Base-by-base conservation (phyloP, 495 filamentous ascomycete species). In the Patellaria atrata region DNA sequence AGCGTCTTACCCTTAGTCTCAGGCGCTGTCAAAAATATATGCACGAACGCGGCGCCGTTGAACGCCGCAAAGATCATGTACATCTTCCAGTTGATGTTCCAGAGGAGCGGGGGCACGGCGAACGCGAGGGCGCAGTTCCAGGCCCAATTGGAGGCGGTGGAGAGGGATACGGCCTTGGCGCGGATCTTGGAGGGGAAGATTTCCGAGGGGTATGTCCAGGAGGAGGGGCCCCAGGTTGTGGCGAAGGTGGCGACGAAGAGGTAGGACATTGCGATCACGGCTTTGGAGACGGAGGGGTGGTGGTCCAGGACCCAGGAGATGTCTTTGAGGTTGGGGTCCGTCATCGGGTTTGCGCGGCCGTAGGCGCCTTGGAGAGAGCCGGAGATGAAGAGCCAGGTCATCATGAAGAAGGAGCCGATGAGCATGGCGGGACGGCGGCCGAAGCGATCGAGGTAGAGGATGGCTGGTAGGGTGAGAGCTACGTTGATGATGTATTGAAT, bases 401-500 rank as follows among this genome's bases (percentile, higher is more conserved):
- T 52, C 51, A 54, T 51, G 22, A 33, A 34, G 32, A 53, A 44
- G 26, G 45, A 46, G 11, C 50, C 54, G 34, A 48, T 15, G 17
- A 55, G 43, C 9, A 55, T 31, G 1, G 50, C 22, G 10, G 50
- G 50, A 14, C 50, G 47, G 29, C 50, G 47, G 17, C 50, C 50
- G 10, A 31, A 45, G 10, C 37, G 33, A 27, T 53, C 50, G 27
- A 53, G 43, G 35, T 34, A 50, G 20, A 77, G 41, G 22, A 78
- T 66, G 3, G 70, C 70, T 0, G 70, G 71, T 3, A 75, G 42
- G 7, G 76, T 81, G 38, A 82, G 51, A 14, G 62, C 59, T 2
- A 82, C 75, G 53, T 81, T 82, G 54, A 86, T 73, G 33, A 83
- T 70, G 51, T 84, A 86, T 44, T 83, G 79, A 33, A 86, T 76